These are phyloP conservation scores for Ophiostoma australiae DNA, from an alignment of 2,329 filamentous ascomycete genomes.

Conservation along the genomic window DNA sequence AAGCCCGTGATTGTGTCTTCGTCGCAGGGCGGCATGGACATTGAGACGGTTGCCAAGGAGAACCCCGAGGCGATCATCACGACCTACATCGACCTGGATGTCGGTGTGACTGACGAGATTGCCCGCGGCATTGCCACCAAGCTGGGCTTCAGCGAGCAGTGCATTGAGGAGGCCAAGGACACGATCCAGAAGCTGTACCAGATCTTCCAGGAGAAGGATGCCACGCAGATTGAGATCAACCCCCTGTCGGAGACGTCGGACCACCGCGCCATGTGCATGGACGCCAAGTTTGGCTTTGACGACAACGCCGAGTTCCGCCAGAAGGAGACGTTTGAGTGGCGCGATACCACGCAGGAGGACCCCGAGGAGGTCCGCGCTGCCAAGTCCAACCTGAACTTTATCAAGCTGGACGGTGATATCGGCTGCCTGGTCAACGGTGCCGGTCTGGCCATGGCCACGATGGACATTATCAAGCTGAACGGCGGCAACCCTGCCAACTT, in stretches of 20 bases:
- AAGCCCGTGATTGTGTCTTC: constrained; percentile 94
- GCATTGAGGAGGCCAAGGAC: constrained; percentile 88
- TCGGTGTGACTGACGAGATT: constrained; percentile 91
- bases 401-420: constrained; percentile 99
- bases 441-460: constrained; percentile 98
- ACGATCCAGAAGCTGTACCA: constrained; percentile 99
- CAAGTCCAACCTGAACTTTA: constrained; percentile 95
- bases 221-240: constrained; percentile 99
- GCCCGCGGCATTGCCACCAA: constrained; percentile 83
- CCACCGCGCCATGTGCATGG: constrained; percentile 98
- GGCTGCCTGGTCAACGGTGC: constrained; percentile 98
- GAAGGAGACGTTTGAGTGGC: constrained; percentile 90
- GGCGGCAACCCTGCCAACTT: constrained; percentile 96
- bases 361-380: constrained; percentile 95
- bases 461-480: constrained; percentile 99
- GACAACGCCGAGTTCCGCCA: constrained; percentile 99
- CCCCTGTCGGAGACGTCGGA: constrained; percentile 96
- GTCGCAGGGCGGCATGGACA: constrained; percentile 98
- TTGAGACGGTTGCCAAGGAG: constrained; percentile 97
- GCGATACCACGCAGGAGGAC: constrained; percentile 93
- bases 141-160: constrained; percentile 96
- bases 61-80: constrained; percentile 93
- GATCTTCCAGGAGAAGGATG: constrained; percentile 97
- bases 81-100: constrained; percentile 88
- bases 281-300: constrained; percentile 97